Evolutionary conservation across 1,139 yeast genomes (phyloP).

Genomic region (Kluyveromyces sp.): DNA sequence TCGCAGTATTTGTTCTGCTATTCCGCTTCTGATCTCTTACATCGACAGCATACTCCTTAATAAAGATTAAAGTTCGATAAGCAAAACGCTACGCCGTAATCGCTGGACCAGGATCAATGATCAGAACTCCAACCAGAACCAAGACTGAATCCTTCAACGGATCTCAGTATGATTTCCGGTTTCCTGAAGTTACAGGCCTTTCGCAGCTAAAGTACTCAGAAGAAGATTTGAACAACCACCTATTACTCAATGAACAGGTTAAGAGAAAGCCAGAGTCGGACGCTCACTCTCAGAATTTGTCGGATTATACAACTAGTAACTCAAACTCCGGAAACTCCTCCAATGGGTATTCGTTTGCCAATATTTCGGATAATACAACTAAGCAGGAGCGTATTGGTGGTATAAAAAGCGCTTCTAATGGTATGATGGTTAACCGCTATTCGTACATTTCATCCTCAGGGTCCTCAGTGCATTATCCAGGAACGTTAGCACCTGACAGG

Average conservation of each 20-base stretch:
- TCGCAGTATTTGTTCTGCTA: too few species aligned
- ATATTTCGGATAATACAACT: conserved; percentile 33
- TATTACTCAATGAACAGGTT: conserved; percentile 20
- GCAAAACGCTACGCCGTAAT: not conserved
- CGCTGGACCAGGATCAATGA: conserved; percentile 7
- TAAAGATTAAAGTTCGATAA: not conserved
- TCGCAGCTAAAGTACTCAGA: conserved; percentile 15
- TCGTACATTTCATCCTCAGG: conserved; percentile 6
- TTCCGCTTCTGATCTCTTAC: too few species aligned
- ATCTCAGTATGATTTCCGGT: conserved; percentile 27
- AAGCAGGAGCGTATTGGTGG: conserved; percentile 13
- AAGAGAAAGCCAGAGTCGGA: conserved; percentile 14
- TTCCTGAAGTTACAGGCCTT: conserved; percentile 22
- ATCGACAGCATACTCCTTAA: not conserved
- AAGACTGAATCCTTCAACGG: conserved; percentile 30
- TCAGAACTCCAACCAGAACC: conserved; percentile 31
- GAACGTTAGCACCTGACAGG: conserved; percentile 10
- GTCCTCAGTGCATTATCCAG: conserved; percentile 9
- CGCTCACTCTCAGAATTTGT: conserved; percentile 22
- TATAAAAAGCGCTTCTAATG: not conserved
- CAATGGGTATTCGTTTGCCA: conserved; percentile 32
- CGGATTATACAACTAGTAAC: conserved; percentile 23
- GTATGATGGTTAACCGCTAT: not conserved
- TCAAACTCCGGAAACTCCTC: conserved; percentile 26
- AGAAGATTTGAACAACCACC: conserved; percentile 24